These are phyloP conservation scores for Fusarium newnesense DNA, from an alignment of 2,329 filamentous ascomycete genomes.

Conservation along the genomic window DNA sequence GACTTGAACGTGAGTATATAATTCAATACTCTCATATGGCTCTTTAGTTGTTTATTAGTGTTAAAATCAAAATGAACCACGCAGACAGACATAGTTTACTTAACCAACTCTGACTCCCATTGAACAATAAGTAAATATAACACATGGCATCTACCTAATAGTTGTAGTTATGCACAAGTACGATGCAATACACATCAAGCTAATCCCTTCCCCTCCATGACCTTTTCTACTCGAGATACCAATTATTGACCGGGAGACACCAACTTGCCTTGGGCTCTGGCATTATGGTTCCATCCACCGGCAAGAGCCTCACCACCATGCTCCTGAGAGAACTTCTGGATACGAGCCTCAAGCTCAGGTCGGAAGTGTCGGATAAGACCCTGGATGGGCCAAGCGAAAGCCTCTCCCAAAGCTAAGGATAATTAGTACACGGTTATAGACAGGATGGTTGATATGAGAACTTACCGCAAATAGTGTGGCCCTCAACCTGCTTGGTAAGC, in stretches of 20 bases:
- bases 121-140: conserved; percentile 46
- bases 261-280: conserved; percentile 81
- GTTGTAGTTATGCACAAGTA: conserved; percentile 43
- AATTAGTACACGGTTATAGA: conserved; percentile 44
- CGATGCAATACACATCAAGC: conserved; percentile 39
- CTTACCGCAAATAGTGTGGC: conserved; percentile 96
- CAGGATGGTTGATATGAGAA: conserved; percentile 25
- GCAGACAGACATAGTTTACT: background rate
- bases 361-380: conserved; percentile 98
- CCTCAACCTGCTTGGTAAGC: conserved; percentile 98
- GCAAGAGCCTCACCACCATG: conserved; percentile 79
- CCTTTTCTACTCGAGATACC: conserved; percentile 29
- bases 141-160: conserved; percentile 44
- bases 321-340: conserved; percentile 81
- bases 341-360: conserved; percentile 91
- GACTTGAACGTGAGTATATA: background rate
- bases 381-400: conserved; percentile 98
- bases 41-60: too few species aligned
- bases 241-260: conserved; percentile 89
- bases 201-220: conserved; percentile 23
- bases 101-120: conserved; percentile 26
- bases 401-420: conserved; percentile 82
- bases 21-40: background rate
- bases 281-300: conserved; percentile 86
- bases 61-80: too few species aligned